A percentile compares a stretch with the other conserved stretches of the same genome.
These are phyloP conservation scores for Cunninghamia lanceolata DNA, from an alignment of 75 land plant species.

Conservation along the genomic window DNA sequence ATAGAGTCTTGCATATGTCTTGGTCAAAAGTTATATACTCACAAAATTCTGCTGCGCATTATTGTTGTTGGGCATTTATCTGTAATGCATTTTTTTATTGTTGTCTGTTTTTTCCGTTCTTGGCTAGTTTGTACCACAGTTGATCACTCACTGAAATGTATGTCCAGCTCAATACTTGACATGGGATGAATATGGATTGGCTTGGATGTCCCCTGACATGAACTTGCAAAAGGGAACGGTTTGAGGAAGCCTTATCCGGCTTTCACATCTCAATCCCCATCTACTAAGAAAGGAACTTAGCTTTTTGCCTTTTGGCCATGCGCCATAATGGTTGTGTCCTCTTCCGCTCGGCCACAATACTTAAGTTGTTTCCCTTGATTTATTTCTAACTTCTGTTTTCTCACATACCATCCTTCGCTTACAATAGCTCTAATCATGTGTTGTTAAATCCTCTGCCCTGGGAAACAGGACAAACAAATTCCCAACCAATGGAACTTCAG, in stretches of 20 bases:
- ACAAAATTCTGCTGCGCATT: neutral
- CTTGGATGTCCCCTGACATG: neutral
- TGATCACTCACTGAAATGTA: neutral
- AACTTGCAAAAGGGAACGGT: neutral
- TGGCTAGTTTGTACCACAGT: neutral
- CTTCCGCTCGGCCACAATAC: neutral
- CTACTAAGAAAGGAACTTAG: too few relatives aligned
- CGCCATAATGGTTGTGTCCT: too few relatives aligned
- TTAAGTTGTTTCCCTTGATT: neutral
- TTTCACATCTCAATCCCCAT: too few relatives aligned
- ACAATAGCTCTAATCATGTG: neutral
- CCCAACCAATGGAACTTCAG: neutral
- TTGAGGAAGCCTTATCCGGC: neutral
- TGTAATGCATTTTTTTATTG: neutral
- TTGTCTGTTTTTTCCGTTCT: neutral
- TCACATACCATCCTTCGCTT: neutral
- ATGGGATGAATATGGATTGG: neutral
- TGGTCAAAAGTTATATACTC: neutral
- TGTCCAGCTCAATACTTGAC: neutral
- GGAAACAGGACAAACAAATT: neutral
- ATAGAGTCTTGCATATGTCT: neutral
- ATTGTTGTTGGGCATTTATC: neutral
- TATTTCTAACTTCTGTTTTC: neutral
- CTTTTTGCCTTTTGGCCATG: too few relatives aligned
- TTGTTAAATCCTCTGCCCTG: neutral